Evolutionary conservation across 1,284 basidiomycete species (phyloP).

Genomic region (Marasmius sp.): DNA sequence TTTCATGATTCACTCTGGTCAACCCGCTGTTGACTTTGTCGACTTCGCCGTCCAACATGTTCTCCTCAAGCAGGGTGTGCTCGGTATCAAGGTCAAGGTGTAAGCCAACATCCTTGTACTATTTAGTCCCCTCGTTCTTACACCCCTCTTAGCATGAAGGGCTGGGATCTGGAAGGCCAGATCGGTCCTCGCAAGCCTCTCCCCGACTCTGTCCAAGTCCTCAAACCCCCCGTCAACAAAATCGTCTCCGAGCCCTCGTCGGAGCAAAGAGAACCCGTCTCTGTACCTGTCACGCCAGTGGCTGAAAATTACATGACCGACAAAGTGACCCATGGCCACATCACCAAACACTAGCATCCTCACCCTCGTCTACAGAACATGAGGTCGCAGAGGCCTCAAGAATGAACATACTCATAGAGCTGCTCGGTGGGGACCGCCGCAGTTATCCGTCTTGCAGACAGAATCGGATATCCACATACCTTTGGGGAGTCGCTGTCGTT

Average conservation of each 20-base stretch:
- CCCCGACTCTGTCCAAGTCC: constrained; percentile 92
- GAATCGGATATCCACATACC: too few relatives aligned
- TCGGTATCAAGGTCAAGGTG: constrained; percentile 99
- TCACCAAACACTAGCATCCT: too few relatives aligned
- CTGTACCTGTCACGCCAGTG: constrained; percentile 49
- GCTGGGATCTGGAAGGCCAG: constrained; percentile 88
- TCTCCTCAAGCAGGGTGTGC: constrained; percentile 97
- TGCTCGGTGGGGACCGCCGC: too few relatives aligned
- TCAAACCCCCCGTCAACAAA: constrained; percentile 84
- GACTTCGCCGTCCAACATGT: constrained; percentile 99
- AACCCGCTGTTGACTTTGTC: constrained; percentile 95
- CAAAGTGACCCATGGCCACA: too few relatives aligned
- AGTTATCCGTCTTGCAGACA: too few relatives aligned
- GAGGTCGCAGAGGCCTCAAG: too few relatives aligned
- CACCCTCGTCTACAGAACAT: too few relatives aligned
- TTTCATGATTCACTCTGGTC: constrained; percentile 99
- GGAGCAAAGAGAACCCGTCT: constrained; percentile 71
- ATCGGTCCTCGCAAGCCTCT: constrained; percentile 91
- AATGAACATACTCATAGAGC: too few relatives aligned
- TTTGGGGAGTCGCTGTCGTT: too few relatives aligned
- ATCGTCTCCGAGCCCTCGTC: constrained; percentile 77
- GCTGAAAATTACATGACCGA: too few relatives aligned
- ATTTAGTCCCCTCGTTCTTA: constrained; percentile 8
- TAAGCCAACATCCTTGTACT: constrained; percentile 40
- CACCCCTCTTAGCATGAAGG: constrained; percentile 82